Evolutionary conservation across 1,284 basidiomycete genomes (phyloP).

Genomic region (Melampsora americana): DNA sequence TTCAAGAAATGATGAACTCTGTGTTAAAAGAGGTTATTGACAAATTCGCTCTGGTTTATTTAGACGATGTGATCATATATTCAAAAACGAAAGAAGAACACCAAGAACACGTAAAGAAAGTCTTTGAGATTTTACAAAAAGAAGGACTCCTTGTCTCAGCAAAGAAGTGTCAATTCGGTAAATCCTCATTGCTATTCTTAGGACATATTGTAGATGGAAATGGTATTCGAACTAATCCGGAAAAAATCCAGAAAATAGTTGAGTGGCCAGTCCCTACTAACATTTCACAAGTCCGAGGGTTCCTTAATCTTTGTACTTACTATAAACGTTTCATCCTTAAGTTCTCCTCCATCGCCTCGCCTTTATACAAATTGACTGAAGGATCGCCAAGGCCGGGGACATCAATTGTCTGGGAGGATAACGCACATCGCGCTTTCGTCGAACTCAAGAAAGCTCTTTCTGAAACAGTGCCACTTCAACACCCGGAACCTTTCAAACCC

Average conservation of each 20-base stretch:
- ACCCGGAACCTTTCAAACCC: conserved; percentile 6
- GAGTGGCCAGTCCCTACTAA: too few relatives aligned
- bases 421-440: background rate
- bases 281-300: too few relatives aligned
- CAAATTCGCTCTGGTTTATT: conserved; percentile 11
- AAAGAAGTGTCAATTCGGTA: background rate
- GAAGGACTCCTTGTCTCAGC: too few relatives aligned
- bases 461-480: background rate
- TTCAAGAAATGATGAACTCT: too few relatives aligned
- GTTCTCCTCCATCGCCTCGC: background rate
- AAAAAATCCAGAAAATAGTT: background rate
- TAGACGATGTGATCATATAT: conserved; percentile 9
- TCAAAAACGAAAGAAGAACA: background rate
- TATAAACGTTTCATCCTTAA: conserved; percentile 17
- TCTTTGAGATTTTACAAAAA: conserved; percentile 9
- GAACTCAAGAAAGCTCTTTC: background rate
- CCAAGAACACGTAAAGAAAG: background rate
- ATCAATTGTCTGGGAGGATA: conserved; percentile 5
- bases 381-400: conserved; percentile 1
- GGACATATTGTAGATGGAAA: conserved; percentile 6
- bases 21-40: too few relatives aligned
- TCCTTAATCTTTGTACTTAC: too few relatives aligned
- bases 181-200: background rate
- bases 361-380: conserved; percentile 12
- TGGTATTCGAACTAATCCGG: background rate